Conservation (phyloP, 208 protist species). For the Crithidia acanthocephali region DNA sequence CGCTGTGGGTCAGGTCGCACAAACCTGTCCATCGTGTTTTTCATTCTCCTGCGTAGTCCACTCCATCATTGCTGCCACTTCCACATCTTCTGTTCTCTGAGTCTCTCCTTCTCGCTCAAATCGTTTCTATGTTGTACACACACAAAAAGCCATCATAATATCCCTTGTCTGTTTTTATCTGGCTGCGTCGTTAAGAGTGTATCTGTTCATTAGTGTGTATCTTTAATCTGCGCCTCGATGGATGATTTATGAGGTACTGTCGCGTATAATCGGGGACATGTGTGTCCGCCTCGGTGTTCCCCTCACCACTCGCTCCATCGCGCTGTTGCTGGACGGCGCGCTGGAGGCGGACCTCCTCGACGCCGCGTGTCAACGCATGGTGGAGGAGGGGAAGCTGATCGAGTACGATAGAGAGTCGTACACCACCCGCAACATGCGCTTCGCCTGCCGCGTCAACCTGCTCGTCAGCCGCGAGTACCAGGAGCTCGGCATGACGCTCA, state of each 20-base stretch:
- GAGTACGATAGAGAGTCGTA: conserved; percentile 61
- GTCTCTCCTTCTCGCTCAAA: too few species aligned
- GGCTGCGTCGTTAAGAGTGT: background rate
- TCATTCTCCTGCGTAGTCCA: too few species aligned
- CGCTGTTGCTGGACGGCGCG: conserved; percentile 49
- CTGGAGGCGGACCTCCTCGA: conserved; percentile 70
- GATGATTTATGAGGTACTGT: conserved; percentile 79
- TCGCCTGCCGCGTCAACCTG: conserved; percentile 44
- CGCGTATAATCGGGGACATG: conserved; percentile 71
- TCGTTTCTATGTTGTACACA: too few species aligned
- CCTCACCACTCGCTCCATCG: conserved; percentile 49
- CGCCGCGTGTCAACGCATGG: conserved; percentile 62
- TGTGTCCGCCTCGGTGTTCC: conserved; percentile 65
- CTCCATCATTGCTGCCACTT: too few species aligned
- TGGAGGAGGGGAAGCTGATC: conserved; percentile 60
- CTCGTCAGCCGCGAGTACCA: conserved; percentile 84
- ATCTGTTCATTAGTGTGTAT: conserved; percentile 13
- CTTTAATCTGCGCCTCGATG: conserved; percentile 28
- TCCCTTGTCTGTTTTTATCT: too few species aligned
- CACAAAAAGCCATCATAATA: too few species aligned
- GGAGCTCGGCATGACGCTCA: conserved; percentile 75
- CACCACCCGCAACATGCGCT: conserved; percentile 53
- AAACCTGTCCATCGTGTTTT: too few species aligned
- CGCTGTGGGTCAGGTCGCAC: too few species aligned
- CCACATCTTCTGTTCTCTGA: too few species aligned